A percentile compares a stretch with the other conserved stretches of the same genome.
phyloP scores from a whole-genome alignment of 805 yeast species.

The Torulaspora gathmanii region DNA sequence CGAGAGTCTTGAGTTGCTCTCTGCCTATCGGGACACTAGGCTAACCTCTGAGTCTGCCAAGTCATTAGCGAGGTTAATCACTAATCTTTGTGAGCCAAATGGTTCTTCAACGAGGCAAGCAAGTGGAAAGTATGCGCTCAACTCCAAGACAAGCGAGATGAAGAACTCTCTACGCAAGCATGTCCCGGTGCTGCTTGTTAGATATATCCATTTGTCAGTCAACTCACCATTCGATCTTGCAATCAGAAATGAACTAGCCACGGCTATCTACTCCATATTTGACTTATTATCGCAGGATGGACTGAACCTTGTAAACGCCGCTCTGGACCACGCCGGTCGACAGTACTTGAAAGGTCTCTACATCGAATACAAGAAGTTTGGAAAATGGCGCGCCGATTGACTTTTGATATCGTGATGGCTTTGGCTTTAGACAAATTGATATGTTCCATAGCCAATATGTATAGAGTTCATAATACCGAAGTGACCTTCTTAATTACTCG shows the following conservation, averaged over 20 bases:
- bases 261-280: constrained; percentile 59
- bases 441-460: background rate
- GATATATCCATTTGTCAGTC: constrained; percentile 54
- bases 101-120: constrained; percentile 23
- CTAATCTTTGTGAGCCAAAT: constrained; percentile 70
- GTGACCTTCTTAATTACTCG: constrained; percentile 15
- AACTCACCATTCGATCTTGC: constrained; percentile 43
- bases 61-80: constrained; percentile 53
- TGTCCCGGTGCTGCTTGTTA: constrained; percentile 53
- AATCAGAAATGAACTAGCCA: constrained; percentile 46
- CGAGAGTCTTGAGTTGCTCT: constrained; percentile 48
- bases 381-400: constrained; percentile 65
- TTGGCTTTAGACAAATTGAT: background rate
- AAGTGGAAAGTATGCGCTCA: constrained; percentile 40
- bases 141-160: constrained; percentile 50
- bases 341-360: constrained; percentile 62
- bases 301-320: constrained; percentile 53
- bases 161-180: constrained; percentile 62
- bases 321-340: constrained; percentile 66
- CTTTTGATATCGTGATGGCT: background rate
- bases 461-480: constrained; percentile 3
- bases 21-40: constrained; percentile 21
- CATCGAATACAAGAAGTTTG: constrained; percentile 66
- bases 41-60: constrained; percentile 40
- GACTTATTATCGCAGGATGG: constrained; percentile 68